These are phyloP conservation scores for Danielia reshetovae DNA, from an alignment of 805 yeast species.

Conservation along the genomic window DNA sequence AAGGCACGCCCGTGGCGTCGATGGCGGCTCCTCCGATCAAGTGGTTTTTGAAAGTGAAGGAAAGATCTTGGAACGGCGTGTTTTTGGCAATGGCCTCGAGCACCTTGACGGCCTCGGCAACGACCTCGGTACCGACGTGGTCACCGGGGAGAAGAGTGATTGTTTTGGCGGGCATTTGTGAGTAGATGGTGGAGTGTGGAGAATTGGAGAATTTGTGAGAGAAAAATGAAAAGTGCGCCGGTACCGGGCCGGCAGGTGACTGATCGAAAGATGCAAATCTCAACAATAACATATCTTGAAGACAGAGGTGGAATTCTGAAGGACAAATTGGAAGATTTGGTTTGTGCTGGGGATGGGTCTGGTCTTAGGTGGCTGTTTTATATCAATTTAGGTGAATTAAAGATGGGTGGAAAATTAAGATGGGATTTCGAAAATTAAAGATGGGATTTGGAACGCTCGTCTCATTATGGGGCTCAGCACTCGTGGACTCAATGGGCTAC, in stretches of 20 bases:
- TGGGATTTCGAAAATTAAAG: no score
- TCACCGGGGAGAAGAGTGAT: constrained; percentile 94
- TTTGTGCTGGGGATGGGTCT: no score
- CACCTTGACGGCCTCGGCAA: constrained; percentile 89
- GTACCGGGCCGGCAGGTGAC: constrained; percentile 6
- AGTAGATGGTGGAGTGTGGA: no score
- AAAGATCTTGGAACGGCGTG: constrained; percentile 38
- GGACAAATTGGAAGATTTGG: no score
- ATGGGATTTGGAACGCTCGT: no score
- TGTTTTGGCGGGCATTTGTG: constrained; percentile 43
- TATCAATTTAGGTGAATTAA: no score
- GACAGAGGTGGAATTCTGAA: no score
- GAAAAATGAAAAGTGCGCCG: constrained; percentile 3
- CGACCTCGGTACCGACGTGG: constrained; percentile 91
- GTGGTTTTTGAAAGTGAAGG: constrained; percentile 77
- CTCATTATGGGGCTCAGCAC: no score
- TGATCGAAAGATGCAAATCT: background rate
- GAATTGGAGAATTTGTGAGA: background rate
- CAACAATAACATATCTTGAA: no score
- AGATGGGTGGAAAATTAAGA: no score
- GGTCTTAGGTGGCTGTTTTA: no score
- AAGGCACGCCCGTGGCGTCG: constrained; percentile 91
- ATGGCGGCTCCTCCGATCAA: constrained; percentile 98
- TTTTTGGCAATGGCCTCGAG: constrained; percentile 65
- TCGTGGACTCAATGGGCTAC: no score